These are phyloP conservation scores for Didymella pomorum DNA, from an alignment of 2,329 filamentous ascomycete genomes.

Conservation along the genomic window DNA sequence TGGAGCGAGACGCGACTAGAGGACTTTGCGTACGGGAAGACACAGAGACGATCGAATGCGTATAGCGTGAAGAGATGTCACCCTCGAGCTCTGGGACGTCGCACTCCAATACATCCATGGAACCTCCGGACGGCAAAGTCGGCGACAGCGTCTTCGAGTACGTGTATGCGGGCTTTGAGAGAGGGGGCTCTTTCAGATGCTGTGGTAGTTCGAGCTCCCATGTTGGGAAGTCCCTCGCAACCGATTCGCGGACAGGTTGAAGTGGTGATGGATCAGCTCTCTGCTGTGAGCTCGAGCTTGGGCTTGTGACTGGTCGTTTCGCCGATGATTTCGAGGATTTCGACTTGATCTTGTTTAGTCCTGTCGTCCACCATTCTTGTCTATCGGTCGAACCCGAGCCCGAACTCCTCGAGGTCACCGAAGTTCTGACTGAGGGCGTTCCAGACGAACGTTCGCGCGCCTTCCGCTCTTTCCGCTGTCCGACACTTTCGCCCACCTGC, in stretches of 20 bases:
- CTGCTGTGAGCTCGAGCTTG: conserved; percentile 7
- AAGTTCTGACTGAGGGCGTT: conserved; percentile 39
- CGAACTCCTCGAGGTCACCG: conserved; percentile 38
- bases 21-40: conserved; percentile 36
- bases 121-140: conserved; percentile 44
- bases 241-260: conserved; percentile 14
- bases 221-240: conserved; percentile 16
- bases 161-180: conserved; percentile 42
- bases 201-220: conserved; percentile 18
- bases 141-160: conserved; percentile 41
- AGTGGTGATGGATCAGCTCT: conserved; percentile 1
- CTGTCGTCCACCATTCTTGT: conserved; percentile 45
- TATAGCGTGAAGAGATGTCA: conserved; percentile 41
- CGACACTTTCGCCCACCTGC: conserved; percentile 49
- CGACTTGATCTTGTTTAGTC: conserved; percentile 44
- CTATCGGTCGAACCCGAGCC: conserved; percentile 35
- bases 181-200: conserved; percentile 37
- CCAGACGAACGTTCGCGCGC: conserved; percentile 36
- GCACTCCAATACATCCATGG: conserved; percentile 38
- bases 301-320: conserved; percentile 17
- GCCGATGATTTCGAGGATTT: conserved; percentile 12
- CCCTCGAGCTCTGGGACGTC: conserved; percentile 44
- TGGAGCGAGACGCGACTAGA: background rate
- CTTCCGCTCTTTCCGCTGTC: conserved; percentile 48
- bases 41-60: conserved; percentile 38